Conservation (phyloP, 371 early-diverging fungal genomes). For the Mortierella sp. region DNA sequence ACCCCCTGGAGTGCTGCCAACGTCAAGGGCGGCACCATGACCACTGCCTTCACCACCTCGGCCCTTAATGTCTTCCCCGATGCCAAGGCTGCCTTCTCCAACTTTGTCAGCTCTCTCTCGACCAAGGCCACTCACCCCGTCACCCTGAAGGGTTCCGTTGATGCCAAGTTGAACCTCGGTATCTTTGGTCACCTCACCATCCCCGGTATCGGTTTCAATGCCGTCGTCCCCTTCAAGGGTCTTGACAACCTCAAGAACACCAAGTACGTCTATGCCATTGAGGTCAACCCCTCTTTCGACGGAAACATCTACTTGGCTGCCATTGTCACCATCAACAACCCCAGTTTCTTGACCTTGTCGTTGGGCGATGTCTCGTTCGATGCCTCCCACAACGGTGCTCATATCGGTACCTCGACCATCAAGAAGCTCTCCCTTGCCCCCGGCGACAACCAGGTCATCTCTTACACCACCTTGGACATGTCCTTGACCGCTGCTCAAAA, state of each 20-base stretch:
- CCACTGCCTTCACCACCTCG: constrained; percentile 36
- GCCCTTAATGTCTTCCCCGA: constrained; percentile 7
- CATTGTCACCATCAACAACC: constrained; percentile 51
- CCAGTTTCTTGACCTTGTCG: constrained; percentile 30
- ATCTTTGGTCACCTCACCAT: constrained; percentile 38
- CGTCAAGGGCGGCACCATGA: constrained; percentile 31
- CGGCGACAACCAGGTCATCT: constrained; percentile 41
- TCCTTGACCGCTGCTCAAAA: constrained; percentile 5
- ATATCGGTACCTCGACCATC: constrained; percentile 38
- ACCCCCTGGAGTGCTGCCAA: constrained; percentile 39
- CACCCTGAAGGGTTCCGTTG: constrained; percentile 45
- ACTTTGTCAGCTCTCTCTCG: constrained; percentile 34
- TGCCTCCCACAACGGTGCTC: constrained; percentile 18
- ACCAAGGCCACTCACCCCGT: constrained; percentile 26
- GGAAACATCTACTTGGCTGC: constrained; percentile 23
- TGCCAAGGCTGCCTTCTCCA: constrained; percentile 34
- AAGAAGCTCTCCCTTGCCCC: constrained; percentile 33
- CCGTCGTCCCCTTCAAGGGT: constrained; percentile 30
- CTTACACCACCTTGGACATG: constrained; percentile 28
- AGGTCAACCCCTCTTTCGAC: constrained; percentile 12
- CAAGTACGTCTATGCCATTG: constrained; percentile 28
- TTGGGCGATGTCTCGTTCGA: constrained; percentile 42
- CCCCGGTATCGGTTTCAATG: constrained; percentile 49
- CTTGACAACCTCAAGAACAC: constrained; percentile 35
- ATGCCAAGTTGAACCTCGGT: constrained; percentile 49